Evolutionary conservation across 192 early-diverging fungal species (phyloP).

Genomic region (Lobosporangium transversale): DNA sequence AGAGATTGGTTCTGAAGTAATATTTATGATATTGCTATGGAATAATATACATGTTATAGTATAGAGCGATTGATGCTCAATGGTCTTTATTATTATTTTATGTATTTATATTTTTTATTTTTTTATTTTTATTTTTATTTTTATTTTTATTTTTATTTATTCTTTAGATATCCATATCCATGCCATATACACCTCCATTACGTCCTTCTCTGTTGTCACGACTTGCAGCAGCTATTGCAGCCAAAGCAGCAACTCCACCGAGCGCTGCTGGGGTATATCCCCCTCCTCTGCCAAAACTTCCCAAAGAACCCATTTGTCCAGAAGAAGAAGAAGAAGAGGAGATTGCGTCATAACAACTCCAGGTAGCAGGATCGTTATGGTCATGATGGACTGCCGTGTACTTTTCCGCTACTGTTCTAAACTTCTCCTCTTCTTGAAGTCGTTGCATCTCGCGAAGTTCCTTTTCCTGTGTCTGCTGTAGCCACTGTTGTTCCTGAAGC

Average conservation of each 20-base stretch:
- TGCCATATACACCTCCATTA: slow-evolving; percentile 8
- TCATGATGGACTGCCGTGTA: slow-evolving; percentile 30
- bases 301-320: slow-evolving; percentile 31
- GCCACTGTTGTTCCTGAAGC: slow-evolving; percentile 21
- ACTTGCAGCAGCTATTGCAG: slow-evolving; percentile 36
- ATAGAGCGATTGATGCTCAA: no score
- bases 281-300: slow-evolving; percentile 22
- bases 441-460: slow-evolving; percentile 29
- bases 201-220: slow-evolving; percentile 11
- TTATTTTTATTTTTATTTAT: no score
- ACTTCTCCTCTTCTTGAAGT: slow-evolving; percentile 15
- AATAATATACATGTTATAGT: no score
- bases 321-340: no score
- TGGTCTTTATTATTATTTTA: no score
- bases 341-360: slow-evolving; percentile 20
- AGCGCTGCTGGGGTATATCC: slow-evolving; percentile 40
- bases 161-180: slow-evolving; percentile 46
- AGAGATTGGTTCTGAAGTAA: no score
- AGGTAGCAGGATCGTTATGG: slow-evolving; percentile 49
- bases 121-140: no score
- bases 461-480: slow-evolving; percentile 28
- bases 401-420: slow-evolving; percentile 6
- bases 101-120: no score
- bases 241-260: slow-evolving; percentile 41
- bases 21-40: no score